A percentile compares a stretch with the other conserved stretches of the same genome.
These are phyloP conservation scores for Lolium perenne DNA, from an alignment of 176 grass and related monocot genomes.

Conservation along the genomic window DNA sequence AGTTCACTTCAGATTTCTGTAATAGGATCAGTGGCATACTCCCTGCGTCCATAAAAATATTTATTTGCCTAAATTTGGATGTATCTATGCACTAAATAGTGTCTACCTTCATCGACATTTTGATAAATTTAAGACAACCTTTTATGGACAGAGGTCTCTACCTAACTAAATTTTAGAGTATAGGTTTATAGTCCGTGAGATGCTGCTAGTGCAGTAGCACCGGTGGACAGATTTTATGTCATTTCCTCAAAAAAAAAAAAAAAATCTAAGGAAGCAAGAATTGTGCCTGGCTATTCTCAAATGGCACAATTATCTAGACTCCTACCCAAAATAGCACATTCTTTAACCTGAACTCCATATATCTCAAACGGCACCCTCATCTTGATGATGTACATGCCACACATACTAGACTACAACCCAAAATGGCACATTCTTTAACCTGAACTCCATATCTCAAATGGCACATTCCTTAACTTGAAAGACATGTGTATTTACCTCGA, in stretches of 20 bases:
- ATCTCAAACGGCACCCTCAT: neutral
- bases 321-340: no score
- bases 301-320: no score
- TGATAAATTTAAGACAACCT: no score
- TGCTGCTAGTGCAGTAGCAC: neutral
- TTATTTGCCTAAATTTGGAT: no score
- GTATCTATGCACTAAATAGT: no score
- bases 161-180: neutral
- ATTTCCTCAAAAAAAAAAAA: neutral
- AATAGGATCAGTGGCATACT: neutral
- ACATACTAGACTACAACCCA: neutral
- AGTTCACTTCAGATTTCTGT: neutral
- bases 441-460: constrained; percentile 1
- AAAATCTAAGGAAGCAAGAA: neutral
- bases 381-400: neutral
- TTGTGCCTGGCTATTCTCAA: neutral
- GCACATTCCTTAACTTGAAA: neutral
- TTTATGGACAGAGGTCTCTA: neutral
- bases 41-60: no score
- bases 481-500: neutral
- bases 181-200: neutral
- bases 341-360: no score
- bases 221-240: neutral
- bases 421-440: neutral
- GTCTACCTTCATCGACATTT: no score